Evolutionary conservation across 768 basidiomycete species (phyloP).

Genomic region (Xerocomellus dryophilus): DNA sequence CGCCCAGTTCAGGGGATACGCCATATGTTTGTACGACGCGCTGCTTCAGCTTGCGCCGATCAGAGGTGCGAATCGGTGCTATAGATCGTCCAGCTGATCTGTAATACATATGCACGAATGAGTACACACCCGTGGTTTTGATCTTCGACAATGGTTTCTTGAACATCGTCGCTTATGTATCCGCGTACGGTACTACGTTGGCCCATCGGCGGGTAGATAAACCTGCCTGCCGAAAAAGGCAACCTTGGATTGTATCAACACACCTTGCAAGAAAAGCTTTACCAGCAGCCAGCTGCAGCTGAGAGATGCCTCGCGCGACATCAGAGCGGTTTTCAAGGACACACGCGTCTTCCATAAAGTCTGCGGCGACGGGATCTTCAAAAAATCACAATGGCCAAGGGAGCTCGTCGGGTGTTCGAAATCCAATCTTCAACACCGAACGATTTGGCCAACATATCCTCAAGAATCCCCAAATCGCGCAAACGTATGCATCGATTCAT

Average conservation of each 20-base stretch:
- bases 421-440: constrained; percentile 92
- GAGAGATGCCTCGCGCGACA: constrained; percentile 74
- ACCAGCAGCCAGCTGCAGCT: too few species aligned
- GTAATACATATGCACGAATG: neutral
- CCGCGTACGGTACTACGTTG: too few species aligned
- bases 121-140: constrained; percentile 56
- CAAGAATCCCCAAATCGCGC: constrained; percentile 88
- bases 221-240: constrained; percentile 15
- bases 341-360: constrained; percentile 61
- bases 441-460: constrained; percentile 97
- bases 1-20: constrained; percentile 55
- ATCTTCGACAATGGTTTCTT: constrained; percentile 68
- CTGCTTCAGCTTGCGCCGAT: constrained; percentile 68
- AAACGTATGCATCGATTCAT: constrained; percentile 58
- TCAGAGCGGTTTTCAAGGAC: constrained; percentile 67
- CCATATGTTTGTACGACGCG: constrained; percentile 48
- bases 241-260: neutral
- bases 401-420: constrained; percentile 50
- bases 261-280: neutral
- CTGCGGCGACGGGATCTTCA: constrained; percentile 21
- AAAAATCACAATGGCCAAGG: constrained; percentile 41
- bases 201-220: too few species aligned
- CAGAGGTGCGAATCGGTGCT: constrained; percentile 71
- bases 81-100: neutral
- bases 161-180: too few species aligned